phyloP scores from a whole-genome alignment of 2,329 filamentous ascomycete species.

The Aspergillus pseudoglaucus region DNA sequence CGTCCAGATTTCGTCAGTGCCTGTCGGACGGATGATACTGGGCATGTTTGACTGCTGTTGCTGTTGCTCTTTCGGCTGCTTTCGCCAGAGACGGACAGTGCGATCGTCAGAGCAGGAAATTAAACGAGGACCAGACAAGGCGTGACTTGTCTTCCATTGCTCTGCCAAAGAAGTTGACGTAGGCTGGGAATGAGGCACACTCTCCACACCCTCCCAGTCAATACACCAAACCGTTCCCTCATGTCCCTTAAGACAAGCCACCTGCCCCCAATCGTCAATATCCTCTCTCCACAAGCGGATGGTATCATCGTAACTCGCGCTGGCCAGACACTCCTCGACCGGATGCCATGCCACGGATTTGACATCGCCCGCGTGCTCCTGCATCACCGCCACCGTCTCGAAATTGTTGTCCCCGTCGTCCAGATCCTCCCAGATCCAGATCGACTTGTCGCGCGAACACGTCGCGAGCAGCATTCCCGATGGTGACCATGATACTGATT shows the following conservation, averaged over 20 bases:
- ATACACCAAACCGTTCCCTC: slow-evolving; percentile 83
- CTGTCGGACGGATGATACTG: slow-evolving; percentile 74
- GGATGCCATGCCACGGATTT: slow-evolving; percentile 93
- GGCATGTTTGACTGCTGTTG: slow-evolving; percentile 59
- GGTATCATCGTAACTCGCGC: slow-evolving; percentile 89
- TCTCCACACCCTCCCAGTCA: slow-evolving; percentile 53
- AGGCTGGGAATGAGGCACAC: slow-evolving; percentile 12
- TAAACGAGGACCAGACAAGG: slow-evolving; percentile 50
- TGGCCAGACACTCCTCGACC: slow-evolving; percentile 70
- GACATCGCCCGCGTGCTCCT: slow-evolving; percentile 91
- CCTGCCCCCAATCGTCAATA: slow-evolving; percentile 87
- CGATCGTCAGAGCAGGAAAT: slow-evolving; percentile 80
- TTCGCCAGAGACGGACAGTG: slow-evolving; percentile 71
- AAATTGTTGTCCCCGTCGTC: slow-evolving; percentile 82
- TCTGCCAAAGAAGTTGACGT: slow-evolving; percentile 4
- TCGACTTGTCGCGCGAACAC: slow-evolving; percentile 83
- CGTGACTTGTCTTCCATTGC: slow-evolving; percentile 25
- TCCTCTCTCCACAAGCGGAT: slow-evolving; percentile 87
- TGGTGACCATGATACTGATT: slow-evolving; percentile 59
- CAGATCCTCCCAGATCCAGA: slow-evolving; percentile 98
- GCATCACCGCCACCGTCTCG: slow-evolving; percentile 90
- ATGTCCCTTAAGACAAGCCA: slow-evolving; percentile 74
- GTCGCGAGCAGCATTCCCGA: slow-evolving; percentile 79
- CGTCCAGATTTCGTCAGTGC: slow-evolving; percentile 74
- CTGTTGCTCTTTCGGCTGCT: slow-evolving; percentile 46